Percentiles rank a stretch among this genome's conserved stretches.
phyloP scores from a whole-genome alignment of 1,139 yeast genomes.

The Candida tunisiensis region DNA sequence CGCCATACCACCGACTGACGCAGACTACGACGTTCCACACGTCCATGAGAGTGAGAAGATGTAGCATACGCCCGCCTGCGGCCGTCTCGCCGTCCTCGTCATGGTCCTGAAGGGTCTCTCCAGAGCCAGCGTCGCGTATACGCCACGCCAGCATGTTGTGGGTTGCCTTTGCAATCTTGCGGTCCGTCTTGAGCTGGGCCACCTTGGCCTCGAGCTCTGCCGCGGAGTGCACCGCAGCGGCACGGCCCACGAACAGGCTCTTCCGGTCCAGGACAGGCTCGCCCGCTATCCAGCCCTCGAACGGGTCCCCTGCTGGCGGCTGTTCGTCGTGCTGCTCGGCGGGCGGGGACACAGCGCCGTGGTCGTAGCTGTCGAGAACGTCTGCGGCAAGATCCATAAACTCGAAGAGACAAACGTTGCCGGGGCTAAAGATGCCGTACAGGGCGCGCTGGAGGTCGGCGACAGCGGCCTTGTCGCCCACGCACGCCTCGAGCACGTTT shows the following conservation, averaged over 20 bases:
- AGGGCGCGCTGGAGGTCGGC: conserved; percentile 35
- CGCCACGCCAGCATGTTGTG: conserved; percentile 87
- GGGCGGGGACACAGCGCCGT: not conserved
- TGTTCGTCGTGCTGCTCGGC: not conserved
- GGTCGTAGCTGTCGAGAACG: not conserved
- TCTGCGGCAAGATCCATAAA: conserved; percentile 38
- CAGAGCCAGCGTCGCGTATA: conserved; percentile 32
- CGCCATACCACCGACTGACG: conserved; percentile 91
- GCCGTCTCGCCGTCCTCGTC: conserved; percentile 98
- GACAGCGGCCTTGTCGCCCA: conserved; percentile 28
- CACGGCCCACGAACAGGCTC: conserved; percentile 72
- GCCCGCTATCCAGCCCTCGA: conserved; percentile 58
- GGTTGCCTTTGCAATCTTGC: conserved; percentile 46
- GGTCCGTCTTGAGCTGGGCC: conserved; percentile 39
- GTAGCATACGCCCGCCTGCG: conserved; percentile 80
- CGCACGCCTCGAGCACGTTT: conserved; percentile 17
- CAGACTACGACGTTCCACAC: conserved; percentile 69
- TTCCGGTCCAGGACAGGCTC: conserved; percentile 72
- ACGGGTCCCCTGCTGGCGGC: conserved; percentile 21
- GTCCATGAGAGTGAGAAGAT: conserved; percentile 41
- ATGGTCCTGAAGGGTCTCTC: conserved; percentile 56
- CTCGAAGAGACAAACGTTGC: conserved; percentile 68
- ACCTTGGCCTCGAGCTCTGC: conserved; percentile 46
- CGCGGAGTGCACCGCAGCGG: conserved; percentile 36
- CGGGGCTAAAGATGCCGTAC: conserved; percentile 31